Percentiles rank a stretch among this genome's conserved stretches.
Evolutionary conservation across 768 basidiomycete genomes (phyloP).

Genomic region (Psilocybe cubensis): DNA sequence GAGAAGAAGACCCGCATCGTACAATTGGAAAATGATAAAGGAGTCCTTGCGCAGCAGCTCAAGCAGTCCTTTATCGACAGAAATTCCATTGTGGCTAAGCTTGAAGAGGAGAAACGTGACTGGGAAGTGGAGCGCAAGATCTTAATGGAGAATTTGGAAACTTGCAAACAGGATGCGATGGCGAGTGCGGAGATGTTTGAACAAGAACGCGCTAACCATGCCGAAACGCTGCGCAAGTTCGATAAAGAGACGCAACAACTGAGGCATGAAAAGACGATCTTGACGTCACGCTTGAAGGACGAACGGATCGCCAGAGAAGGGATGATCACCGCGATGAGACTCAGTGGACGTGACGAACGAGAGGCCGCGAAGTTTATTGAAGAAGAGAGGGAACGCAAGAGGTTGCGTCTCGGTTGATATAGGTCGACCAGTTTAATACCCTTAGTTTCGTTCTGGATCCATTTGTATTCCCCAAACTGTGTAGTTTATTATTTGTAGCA

Average conservation of each 20-base stretch:
- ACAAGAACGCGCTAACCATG: background rate
- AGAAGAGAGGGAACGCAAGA: no score
- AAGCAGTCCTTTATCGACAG: background rate
- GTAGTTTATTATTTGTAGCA: no score
- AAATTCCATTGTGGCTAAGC: background rate
- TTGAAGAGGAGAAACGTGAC: background rate
- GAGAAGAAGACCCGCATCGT: background rate
- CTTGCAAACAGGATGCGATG: background rate
- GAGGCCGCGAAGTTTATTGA: no score
- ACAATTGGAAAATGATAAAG: background rate
- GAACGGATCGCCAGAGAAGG: background rate
- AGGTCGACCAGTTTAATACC: no score
- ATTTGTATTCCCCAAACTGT: no score
- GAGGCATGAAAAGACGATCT: background rate
- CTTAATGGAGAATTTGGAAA: background rate
- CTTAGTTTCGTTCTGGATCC: no score
- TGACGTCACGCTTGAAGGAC: background rate
- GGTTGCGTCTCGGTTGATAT: no score
- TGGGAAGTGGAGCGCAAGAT: background rate
- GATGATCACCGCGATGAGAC: background rate
- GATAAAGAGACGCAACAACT: background rate
- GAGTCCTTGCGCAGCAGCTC: background rate
- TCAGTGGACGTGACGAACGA: background rate
- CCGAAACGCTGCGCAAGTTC: background rate
- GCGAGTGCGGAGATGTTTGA: background rate